Conservation (phyloP, 495 filamentous ascomycete species). For the Aspergillus diversus region DNA sequence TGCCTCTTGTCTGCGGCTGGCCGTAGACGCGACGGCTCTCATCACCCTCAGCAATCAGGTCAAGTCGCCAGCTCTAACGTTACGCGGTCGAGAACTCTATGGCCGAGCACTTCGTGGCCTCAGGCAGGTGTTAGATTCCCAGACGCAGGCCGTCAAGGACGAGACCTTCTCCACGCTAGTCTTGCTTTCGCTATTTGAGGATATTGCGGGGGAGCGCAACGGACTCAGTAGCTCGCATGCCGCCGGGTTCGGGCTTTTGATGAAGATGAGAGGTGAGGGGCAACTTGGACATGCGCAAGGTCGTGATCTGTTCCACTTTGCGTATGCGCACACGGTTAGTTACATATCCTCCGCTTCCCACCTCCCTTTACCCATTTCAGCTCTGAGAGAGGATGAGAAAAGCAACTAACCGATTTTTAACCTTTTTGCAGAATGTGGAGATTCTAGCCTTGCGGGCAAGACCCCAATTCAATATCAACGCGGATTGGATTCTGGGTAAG, state of each 20-base stretch:
- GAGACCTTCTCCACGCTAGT: conserved; percentile 48
- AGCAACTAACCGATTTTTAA: not conserved
- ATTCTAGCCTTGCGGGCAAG: conserved; percentile 42
- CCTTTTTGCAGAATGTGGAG: conserved; percentile 39
- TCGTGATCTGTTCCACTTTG: conserved; percentile 48
- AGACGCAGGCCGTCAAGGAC: conserved; percentile 40
- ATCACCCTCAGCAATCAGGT: conserved; percentile 40
- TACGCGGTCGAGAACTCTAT: conserved; percentile 39
- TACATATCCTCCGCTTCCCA: too few relatives aligned
- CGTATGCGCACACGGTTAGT: conserved; percentile 46
- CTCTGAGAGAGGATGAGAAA: conserved; percentile 17
- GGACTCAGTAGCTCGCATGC: conserved; percentile 47
- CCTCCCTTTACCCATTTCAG: not conserved
- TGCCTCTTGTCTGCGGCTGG: conserved; percentile 39
- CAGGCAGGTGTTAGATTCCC: conserved; percentile 34
- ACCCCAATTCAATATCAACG: conserved; percentile 36
- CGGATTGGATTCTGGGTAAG: conserved; percentile 35
- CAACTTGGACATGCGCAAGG: conserved; percentile 39
- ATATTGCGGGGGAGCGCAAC: conserved; percentile 46
- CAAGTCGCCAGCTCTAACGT: conserved; percentile 33
- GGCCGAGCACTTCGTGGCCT: conserved; percentile 41
- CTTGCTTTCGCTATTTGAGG: conserved; percentile 44
- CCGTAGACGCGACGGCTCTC: conserved; percentile 46
- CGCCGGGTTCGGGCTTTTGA: conserved; percentile 45
- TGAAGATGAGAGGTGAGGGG: conserved; percentile 39